Evolutionary conservation across 2,329 filamentous ascomycete species (phyloP).

Genomic region (Zalaria obscura): DNA sequence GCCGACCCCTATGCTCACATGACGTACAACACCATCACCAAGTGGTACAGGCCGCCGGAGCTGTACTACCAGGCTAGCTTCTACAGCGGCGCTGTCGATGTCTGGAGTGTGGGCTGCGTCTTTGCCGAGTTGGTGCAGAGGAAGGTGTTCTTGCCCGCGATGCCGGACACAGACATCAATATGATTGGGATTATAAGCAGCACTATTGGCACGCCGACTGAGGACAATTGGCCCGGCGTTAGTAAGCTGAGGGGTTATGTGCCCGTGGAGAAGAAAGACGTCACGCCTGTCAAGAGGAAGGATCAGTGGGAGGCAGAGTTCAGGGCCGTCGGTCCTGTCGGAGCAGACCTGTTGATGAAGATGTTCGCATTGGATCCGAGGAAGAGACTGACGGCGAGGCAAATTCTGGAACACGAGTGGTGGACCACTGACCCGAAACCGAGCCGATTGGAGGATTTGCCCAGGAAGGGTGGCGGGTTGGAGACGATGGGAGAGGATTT

Average conservation of each 20-base stretch:
- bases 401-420: slow-evolving; percentile 71
- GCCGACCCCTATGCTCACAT: slow-evolving; percentile 74
- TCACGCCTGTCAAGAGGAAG: slow-evolving; percentile 44
- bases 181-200: slow-evolving; percentile 76
- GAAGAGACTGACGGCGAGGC: slow-evolving; percentile 61
- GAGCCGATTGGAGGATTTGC: slow-evolving; percentile 68
- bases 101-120: slow-evolving; percentile 88
- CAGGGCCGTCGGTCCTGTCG: slow-evolving; percentile 63
- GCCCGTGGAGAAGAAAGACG: slow-evolving; percentile 44
- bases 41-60: slow-evolving; percentile 93
- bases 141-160: slow-evolving; percentile 55
- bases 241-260: slow-evolving; percentile 67
- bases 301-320: slow-evolving; percentile 67
- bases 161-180: slow-evolving; percentile 71
- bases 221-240: slow-evolving; percentile 93
- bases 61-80: slow-evolving; percentile 79
- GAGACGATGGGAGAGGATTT: slow-evolving; percentile 72
- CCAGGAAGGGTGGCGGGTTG: slow-evolving; percentile 57
- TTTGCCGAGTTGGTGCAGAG: slow-evolving; percentile 83
- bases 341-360: slow-evolving; percentile 75
- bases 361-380: slow-evolving; percentile 80
- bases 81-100: slow-evolving; percentile 81
- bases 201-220: slow-evolving; percentile 76
- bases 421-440: slow-evolving; percentile 76
- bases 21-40: slow-evolving; percentile 90